Evolutionary conservation across 2,329 filamentous ascomycete species (phyloP).

Genomic region (Alternaria sp.): DNA sequence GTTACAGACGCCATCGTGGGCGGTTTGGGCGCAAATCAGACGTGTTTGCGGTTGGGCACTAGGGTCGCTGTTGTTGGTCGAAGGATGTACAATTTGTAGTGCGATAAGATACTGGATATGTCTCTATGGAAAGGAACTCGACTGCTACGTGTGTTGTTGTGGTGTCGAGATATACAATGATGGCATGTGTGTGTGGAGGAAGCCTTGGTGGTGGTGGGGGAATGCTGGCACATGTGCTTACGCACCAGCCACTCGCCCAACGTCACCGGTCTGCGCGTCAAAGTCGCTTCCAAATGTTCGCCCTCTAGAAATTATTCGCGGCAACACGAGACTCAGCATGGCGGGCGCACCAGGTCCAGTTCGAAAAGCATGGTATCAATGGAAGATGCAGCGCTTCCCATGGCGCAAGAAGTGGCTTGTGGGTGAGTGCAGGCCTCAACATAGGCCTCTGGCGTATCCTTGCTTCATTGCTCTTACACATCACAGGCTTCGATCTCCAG

Average conservation of each 20-base stretch:
- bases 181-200: slow-evolving; percentile 19
- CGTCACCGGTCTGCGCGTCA: slow-evolving; percentile 39
- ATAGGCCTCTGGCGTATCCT: slow-evolving; percentile 11
- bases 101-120: slow-evolving; percentile 5
- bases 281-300: slow-evolving; percentile 13
- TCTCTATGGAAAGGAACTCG: slow-evolving; percentile 4
- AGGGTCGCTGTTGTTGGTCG: slow-evolving; percentile 1
- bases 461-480: slow-evolving; percentile 19
- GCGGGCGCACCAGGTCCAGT: slow-evolving; percentile 50
- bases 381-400: slow-evolving; percentile 68
- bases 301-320: slow-evolving; percentile 14
- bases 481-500: slow-evolving; percentile 65
- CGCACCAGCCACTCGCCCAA: slow-evolving; percentile 38
- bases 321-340: slow-evolving; percentile 42
- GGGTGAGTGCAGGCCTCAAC: slow-evolving; percentile 53
- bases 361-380: slow-evolving; percentile 65
- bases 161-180: slow-evolving; percentile 1
- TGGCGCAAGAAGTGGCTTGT: slow-evolving; percentile 69
- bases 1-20: slow-evolving; percentile 85
- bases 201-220: slow-evolving; percentile 22
- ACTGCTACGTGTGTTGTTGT: slow-evolving; percentile 8
- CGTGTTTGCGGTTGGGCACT: slow-evolving; percentile 20
- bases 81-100: not conserved
- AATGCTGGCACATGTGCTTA: slow-evolving; percentile 24
- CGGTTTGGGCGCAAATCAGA: slow-evolving; percentile 27